Conservation (phyloP, 2,329 filamentous ascomycete species). For the Daldinia sp. region DNA sequence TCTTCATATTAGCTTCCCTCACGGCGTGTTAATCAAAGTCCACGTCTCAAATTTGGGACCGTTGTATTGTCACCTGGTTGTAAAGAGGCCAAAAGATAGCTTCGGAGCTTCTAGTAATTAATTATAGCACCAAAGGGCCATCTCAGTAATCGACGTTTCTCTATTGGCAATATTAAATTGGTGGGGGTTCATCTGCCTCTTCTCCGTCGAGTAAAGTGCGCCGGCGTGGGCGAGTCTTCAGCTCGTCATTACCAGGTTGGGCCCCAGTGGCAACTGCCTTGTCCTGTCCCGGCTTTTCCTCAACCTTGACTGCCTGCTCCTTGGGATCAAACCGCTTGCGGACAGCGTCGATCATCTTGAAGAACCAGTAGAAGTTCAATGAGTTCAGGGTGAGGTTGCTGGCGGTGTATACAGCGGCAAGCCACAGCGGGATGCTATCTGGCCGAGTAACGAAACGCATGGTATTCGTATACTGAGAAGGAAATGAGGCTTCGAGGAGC, state of each 20-base stretch:
- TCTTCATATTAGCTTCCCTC: background rate
- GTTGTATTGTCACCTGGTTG: background rate
- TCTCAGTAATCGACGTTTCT: background rate
- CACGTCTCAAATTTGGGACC: background rate
- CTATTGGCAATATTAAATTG: slow-evolving; percentile 42
- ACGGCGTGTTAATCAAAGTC: background rate
- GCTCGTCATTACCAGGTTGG: slow-evolving; percentile 31
- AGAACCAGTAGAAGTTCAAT: slow-evolving; percentile 87
- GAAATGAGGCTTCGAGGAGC: slow-evolving; percentile 52
- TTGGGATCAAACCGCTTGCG: slow-evolving; percentile 77
- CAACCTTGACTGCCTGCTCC: slow-evolving; percentile 47
- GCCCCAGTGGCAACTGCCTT: slow-evolving; percentile 52
- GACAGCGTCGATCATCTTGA: slow-evolving; percentile 86
- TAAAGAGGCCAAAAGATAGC: background rate
- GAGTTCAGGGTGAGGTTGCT: slow-evolving; percentile 79
- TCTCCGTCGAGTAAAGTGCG: slow-evolving; percentile 52
- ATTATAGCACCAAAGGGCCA: background rate
- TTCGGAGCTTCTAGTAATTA: slow-evolving; percentile 2
- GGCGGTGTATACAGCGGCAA: slow-evolving; percentile 74
- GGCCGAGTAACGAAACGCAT: slow-evolving; percentile 64
- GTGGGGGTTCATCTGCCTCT: slow-evolving; percentile 49
- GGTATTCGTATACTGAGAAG: slow-evolving; percentile 55
- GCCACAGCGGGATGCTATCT: slow-evolving; percentile 74
- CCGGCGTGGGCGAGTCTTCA: slow-evolving; percentile 45
- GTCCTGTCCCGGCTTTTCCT: slow-evolving; percentile 42